phyloP scores from a whole-genome alignment of 2,329 filamentous ascomycete genomes.

The Epichloe aotearoae region DNA sequence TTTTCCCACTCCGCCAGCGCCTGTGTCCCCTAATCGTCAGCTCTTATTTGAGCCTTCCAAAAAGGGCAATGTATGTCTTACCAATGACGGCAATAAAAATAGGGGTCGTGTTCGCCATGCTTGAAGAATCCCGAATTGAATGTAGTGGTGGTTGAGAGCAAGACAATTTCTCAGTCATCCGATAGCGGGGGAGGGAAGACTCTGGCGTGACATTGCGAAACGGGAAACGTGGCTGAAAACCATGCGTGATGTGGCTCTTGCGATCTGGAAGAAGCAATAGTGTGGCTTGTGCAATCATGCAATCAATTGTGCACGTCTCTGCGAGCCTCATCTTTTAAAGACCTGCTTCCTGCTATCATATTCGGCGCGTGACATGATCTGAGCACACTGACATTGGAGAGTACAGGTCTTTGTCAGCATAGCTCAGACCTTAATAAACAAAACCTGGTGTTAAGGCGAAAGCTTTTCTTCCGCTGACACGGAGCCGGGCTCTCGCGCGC shows the following conservation, averaged over 20 bases:
- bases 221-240: conserved; percentile 5
- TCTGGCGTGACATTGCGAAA: not conserved
- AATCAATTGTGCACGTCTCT: not conserved
- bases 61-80: conserved; percentile 12
- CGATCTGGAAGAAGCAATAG: not conserved
- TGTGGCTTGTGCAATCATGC: not conserved
- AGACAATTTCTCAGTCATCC: conserved; percentile 17
- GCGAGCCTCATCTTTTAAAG: not conserved
- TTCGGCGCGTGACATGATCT: not conserved
- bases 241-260: not conserved
- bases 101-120: conserved; percentile 32
- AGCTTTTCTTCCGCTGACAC: not conserved
- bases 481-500: not conserved
- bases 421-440: not conserved
- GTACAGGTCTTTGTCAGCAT: not conserved
- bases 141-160: conserved; percentile 9
- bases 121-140: conserved; percentile 7
- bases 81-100: conserved; percentile 41
- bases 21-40: conserved; percentile 30
- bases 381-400: not conserved
- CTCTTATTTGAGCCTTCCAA: not conserved
- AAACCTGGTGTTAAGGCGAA: not conserved
- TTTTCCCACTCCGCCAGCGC: conserved; percentile 86
- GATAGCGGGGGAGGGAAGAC: conserved; percentile 20
- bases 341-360: not conserved